phyloP scores from a whole-genome alignment of 129 eudicot species.

The Flaveria trinervia region DNA sequence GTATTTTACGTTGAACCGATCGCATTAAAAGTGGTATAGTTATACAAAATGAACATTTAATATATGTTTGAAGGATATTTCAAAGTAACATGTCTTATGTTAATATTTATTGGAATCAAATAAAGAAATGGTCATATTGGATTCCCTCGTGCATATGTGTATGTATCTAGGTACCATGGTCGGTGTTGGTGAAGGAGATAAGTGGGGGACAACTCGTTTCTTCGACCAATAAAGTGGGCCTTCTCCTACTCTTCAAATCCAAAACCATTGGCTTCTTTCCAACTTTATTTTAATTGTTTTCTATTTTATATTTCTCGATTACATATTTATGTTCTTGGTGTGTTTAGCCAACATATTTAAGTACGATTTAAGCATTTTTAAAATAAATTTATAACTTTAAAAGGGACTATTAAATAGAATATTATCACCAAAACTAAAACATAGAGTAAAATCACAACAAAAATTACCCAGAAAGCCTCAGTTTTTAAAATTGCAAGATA shows the following conservation, averaged over 20 bases:
- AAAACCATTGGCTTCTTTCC: conserved; percentile 31
- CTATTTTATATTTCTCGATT: not conserved
- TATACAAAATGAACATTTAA: not conserved
- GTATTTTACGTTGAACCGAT: not conserved
- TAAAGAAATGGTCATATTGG: not conserved
- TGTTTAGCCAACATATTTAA: not conserved
- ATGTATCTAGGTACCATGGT: not conserved
- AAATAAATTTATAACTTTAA: no score
- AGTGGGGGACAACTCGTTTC: conserved; percentile 30
- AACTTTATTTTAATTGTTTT: not conserved
- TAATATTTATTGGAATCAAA: not conserved
- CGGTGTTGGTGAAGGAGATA: conserved; percentile 26
- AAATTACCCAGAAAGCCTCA: no score
- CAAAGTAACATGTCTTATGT: not conserved
- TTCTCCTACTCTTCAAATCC: conserved; percentile 10
- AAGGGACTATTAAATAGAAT: no score
- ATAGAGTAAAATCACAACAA: no score
- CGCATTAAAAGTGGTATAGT: not conserved
- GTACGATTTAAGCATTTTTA: no score
- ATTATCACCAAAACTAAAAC: no score
- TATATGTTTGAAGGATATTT: not conserved
- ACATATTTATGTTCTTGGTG: not conserved
- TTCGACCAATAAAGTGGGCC: conserved; percentile 15
- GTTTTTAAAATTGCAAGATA: no score
- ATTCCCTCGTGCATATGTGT: not conserved